Conservation (phyloP, 371 early-diverging fungal species). For the Chytridiales sp. region DNA sequence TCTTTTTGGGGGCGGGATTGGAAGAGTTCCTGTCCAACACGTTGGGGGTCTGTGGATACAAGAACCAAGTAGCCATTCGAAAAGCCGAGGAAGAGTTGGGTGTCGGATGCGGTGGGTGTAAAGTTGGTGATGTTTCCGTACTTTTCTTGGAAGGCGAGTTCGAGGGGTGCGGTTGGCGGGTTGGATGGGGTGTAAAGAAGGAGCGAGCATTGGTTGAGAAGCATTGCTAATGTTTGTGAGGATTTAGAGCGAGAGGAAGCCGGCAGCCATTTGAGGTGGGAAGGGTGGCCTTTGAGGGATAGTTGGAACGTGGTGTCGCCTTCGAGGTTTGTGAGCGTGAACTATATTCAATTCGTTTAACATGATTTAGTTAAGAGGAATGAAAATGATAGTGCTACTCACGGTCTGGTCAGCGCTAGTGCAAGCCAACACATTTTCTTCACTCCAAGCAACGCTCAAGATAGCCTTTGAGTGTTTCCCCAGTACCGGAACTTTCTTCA, state of each 20-base stretch:
- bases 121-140: slow-evolving; percentile 45
- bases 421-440: slow-evolving; percentile 39
- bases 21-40: slow-evolving; percentile 47
- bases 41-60: slow-evolving; percentile 34
- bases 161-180: slow-evolving; percentile 38
- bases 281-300: slow-evolving; percentile 40
- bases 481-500: slow-evolving; percentile 39
- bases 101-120: no score
- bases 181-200: not conserved
- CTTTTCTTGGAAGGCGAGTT: slow-evolving; percentile 46
- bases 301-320: slow-evolving; percentile 48
- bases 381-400: no score
- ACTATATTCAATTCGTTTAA: slow-evolving; percentile 14
- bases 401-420: slow-evolving; percentile 43
- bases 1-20: slow-evolving; percentile 42
- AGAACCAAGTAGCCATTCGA: slow-evolving; percentile 44
- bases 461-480: slow-evolving; percentile 49
- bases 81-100: no score
- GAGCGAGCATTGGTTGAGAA: not conserved
- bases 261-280: slow-evolving; percentile 24
- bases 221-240: no score
- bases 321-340: slow-evolving; percentile 38
- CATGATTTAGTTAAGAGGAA: not conserved
- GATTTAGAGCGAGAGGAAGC: no score
- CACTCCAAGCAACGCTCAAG: slow-evolving; percentile 32